Conservation (phyloP, 2,329 filamentous ascomycete genomes). For the Nothopassalora personata region DNA sequence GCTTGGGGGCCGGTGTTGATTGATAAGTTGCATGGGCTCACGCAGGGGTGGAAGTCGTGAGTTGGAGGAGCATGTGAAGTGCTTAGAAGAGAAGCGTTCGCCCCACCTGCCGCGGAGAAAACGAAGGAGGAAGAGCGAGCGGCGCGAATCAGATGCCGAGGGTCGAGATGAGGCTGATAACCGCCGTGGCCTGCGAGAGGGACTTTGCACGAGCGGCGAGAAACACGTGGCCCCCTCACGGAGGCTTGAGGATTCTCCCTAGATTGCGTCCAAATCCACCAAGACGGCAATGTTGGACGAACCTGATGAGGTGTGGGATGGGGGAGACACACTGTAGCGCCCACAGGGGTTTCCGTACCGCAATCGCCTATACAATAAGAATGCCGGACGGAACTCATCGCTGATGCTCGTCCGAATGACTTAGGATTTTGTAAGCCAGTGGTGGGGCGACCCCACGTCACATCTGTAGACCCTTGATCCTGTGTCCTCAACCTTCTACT, state of each 20-base stretch:
- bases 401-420: background rate
- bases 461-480: background rate
- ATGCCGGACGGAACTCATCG: background rate
- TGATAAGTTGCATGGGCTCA: constrained; percentile 87
- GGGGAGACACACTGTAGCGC: background rate
- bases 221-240: background rate
- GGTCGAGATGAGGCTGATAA: too few relatives aligned
- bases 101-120: too few relatives aligned
- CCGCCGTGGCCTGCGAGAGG: too few relatives aligned
- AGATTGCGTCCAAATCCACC: background rate
- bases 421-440: background rate
- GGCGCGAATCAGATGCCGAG: too few relatives aligned
- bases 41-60: constrained; percentile 64
- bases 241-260: too few relatives aligned
- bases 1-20: constrained; percentile 91
- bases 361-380: background rate
- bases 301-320: background rate
- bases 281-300: background rate
- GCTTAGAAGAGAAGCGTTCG: too few relatives aligned
- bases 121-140: too few relatives aligned
- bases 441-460: background rate
- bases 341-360: background rate
- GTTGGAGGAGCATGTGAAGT: background rate
- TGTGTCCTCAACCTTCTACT: background rate
- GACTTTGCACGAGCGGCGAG: background rate